These are phyloP conservation scores for Acanthamoeba culbertsoni DNA, from an alignment of 208 protist species.

Conservation along the genomic window DNA sequence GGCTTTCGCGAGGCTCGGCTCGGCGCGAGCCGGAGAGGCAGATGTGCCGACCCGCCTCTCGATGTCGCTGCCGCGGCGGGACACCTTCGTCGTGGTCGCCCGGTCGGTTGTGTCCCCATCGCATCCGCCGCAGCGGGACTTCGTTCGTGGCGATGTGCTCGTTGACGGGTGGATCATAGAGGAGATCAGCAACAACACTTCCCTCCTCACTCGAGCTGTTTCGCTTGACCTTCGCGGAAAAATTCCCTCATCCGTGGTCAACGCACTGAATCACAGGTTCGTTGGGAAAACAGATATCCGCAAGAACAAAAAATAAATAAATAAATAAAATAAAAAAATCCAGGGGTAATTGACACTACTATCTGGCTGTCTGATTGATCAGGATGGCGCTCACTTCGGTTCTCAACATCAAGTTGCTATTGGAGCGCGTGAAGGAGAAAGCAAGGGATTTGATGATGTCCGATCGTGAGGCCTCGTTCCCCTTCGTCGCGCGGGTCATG, in stretches of 20 bases:
- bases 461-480: not conserved
- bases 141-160: not conserved
- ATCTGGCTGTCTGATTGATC: too few species aligned
- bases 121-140: not conserved
- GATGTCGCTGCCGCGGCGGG: not conserved
- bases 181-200: not conserved
- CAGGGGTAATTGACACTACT: too few species aligned
- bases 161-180: constrained; percentile 35
- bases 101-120: not conserved
- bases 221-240: constrained; percentile 4
- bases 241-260: constrained; percentile 21
- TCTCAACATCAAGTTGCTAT: not conserved
- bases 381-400: not conserved
- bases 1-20: not conserved
- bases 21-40: not conserved
- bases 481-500: not conserved
- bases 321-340: too few species aligned
- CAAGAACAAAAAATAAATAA: too few species aligned
- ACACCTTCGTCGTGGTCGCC: not conserved
- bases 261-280: not conserved
- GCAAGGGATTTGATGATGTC: not conserved
- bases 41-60: too few species aligned
- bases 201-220: not conserved
- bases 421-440: not conserved
- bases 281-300: too few species aligned